Evolutionary conservation across 2,329 filamentous ascomycete species (phyloP), one percentile per base, ranked within the genome.

Genomic region (Colletotrichum liaoningense): DNA sequence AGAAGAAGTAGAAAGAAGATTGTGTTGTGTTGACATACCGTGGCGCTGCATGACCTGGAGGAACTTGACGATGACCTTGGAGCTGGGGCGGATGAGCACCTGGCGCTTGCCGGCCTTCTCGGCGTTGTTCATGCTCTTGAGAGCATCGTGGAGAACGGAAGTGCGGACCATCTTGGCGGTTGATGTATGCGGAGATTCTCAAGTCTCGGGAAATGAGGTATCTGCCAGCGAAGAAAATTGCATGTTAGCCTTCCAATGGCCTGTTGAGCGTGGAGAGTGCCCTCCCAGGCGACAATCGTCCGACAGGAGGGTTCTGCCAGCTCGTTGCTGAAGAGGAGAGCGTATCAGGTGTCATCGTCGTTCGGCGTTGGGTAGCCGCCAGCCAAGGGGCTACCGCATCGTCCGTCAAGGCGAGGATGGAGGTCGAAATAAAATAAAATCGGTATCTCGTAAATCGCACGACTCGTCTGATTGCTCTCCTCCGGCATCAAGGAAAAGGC

Each of bases 31-130:
- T 19, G 62, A 94, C 95, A 79, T 97, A 98, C 97, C 97, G 90
- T 99, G 97, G 88, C 94, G 95, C 91, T 99, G 97, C 97, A 99
- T 99, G 87, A 98, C 96, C 85, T 91, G 91, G 85, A 99, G 91
- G 93, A 98, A 99, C 92, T 98, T 98, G 91, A 97, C 89, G 83
- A 99, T 99, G 91, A 99, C 97, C 94, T 99, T 99, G 88, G 97
- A 98, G 87, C 92, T 94, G 81, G 97, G 97, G 83, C 95, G 93
- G 91, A 99, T 98, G 86, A 99, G 84, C 85, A 98, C 97, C 90
- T 99, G 97, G 85, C 97, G 95, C 94, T 98, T 98, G 90, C 97
- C 97, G 82, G 94, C 91, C 94, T 99, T 98, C 93, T 99, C 97
- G 91, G 97, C 97, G 88, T 99, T 99, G 95, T 99, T 99, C 93